Conservation (phyloP, 2,329 filamentous ascomycete species). For the Xylariaceae sp. region DNA sequence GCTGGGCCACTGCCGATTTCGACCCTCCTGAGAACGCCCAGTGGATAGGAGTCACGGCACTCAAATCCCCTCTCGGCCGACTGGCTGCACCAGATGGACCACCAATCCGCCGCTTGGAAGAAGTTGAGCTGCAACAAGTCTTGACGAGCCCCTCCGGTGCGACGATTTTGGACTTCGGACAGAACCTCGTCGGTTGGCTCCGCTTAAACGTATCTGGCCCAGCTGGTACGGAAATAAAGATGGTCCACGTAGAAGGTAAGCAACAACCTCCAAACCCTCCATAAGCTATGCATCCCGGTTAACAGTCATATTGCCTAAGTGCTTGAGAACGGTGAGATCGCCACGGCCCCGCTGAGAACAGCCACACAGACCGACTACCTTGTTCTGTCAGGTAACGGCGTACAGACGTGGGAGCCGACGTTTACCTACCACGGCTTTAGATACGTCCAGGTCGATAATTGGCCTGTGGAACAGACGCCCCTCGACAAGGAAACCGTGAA, state of each 20-base stretch:
- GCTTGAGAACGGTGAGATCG: conserved; percentile 53
- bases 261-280: neutral
- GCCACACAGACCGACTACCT: conserved; percentile 36
- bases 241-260: conserved; percentile 59
- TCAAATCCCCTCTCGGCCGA: conserved; percentile 30
- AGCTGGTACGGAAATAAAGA: conserved; percentile 49
- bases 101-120: conserved; percentile 41
- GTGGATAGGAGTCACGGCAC: conserved; percentile 42
- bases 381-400: conserved; percentile 53
- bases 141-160: conserved; percentile 49
- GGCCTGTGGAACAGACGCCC: conserved; percentile 39
- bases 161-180: conserved; percentile 57
- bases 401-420: conserved; percentile 56
- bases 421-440: conserved; percentile 61
- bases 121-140: conserved; percentile 35
- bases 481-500: conserved; percentile 38
- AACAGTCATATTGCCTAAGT: neutral
- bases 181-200: conserved; percentile 55
- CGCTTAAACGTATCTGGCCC: conserved; percentile 43
- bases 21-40: conserved; percentile 41
- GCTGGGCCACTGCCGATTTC: conserved; percentile 33
- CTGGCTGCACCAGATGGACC: conserved; percentile 44
- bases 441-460: conserved; percentile 53
- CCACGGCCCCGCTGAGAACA: conserved; percentile 37
- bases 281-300: neutral